Evolutionary conservation across 176 grass and related monocot genomes (phyloP), one percentile per base, ranked within the genome.

Genomic region (Oryza glaberrima): DNA sequence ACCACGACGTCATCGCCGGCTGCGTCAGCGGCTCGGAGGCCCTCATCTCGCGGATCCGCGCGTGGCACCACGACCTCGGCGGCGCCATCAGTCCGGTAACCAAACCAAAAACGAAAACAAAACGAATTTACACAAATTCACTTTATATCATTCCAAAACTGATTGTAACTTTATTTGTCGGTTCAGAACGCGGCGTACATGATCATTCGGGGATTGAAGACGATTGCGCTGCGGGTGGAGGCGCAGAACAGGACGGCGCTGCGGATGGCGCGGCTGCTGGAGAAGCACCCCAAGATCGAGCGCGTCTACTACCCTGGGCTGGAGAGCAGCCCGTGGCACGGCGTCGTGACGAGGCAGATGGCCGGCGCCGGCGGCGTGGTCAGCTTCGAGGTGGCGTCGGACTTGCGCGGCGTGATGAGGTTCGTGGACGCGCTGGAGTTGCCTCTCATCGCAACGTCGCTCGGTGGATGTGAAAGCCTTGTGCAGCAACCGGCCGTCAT

Each of bases 401-500:
- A 90, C 41, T 19, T 94, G 13, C 38, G 40, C 2, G 75, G 79
- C 0, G 76, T 77, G 11, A 91, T 85, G 86, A 88, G 74, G 56
- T 94, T 94, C 47, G 12, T 94, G 16, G 86, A 91, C 16, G 84
- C 86, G 0, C 63, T 94, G 1, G 84, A 94, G 67, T 81, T 94
- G 80, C 88, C 92, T 15, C 84, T 91, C 56, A 63, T 88, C 3
- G 92, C 92, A 0, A 89, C 92, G 6, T 90, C 92, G 2, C 83
- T 93, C 11, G 92, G 92, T 3, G 92, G 88, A 1, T 94, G 88
- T 6, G 92, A 94, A 71, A 94, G 86, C 74, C 67, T 90, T 8
- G 83, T 94, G 61, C 82, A 90, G 70, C 91, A 90, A 51, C 91
- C 91, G 22, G 91, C 85, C 13, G 86, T 93, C 73, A 90, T 93